These are phyloP conservation scores for Diaporthe ilicicola DNA, from an alignment of 2,329 filamentous ascomycete genomes.

Conservation along the genomic window DNA sequence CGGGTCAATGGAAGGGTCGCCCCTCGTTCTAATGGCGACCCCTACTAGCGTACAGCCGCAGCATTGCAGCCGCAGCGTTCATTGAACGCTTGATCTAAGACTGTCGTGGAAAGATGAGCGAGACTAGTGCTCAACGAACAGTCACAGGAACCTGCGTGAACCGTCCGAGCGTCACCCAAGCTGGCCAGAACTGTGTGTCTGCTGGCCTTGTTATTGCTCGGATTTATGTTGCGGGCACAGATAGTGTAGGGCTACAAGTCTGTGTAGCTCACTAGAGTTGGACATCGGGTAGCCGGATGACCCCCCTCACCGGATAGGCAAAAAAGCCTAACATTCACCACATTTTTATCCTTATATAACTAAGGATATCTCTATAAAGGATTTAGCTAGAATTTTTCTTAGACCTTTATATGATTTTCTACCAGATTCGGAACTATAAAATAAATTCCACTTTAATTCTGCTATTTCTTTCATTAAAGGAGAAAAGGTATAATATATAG, in stretches of 20 bases:
- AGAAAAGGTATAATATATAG: no score
- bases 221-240: not conserved
- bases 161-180: slow-evolving; percentile 1
- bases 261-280: not conserved
- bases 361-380: no score
- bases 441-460: no score
- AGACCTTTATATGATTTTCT: no score
- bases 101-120: slow-evolving; percentile 12
- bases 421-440: no score
- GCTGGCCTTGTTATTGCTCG: not conserved
- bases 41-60: not conserved
- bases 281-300: no score
- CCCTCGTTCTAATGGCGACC: not conserved
- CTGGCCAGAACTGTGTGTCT: not conserved
- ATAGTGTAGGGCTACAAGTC: not conserved
- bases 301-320: no score
- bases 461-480: no score
- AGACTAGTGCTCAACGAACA: slow-evolving; percentile 10
- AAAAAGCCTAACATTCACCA: no score
- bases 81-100: slow-evolving; percentile 13
- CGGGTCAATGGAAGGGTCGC: not conserved
- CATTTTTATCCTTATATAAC: no score
- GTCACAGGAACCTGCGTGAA: not conserved
- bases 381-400: no score
- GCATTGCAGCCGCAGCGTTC: slow-evolving; percentile 13